phyloP scores from a whole-genome alignment of 1,284 basidiomycete genomes.

The Marasmius oreades region DNA sequence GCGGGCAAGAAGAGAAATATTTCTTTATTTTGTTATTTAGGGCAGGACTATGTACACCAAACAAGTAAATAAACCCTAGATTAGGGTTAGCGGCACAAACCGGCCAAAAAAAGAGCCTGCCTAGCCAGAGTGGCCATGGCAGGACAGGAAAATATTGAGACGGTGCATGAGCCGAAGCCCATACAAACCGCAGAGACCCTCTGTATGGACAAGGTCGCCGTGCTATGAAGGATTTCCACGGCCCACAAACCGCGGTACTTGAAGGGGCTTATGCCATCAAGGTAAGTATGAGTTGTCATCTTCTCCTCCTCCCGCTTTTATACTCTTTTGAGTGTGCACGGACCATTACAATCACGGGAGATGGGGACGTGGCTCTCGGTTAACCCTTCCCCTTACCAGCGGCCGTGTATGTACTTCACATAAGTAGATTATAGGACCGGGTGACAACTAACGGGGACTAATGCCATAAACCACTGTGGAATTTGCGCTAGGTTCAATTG shows the following conservation, averaged over 20 bases:
- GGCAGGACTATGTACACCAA: background rate
- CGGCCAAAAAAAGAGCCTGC: constrained; percentile 1
- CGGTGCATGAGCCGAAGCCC: constrained; percentile 46
- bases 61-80: background rate
- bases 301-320: background rate
- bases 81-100: background rate
- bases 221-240: constrained; percentile 41
- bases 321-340: background rate
- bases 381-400: no score
- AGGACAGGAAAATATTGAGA: constrained; percentile 51
- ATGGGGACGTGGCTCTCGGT: background rate
- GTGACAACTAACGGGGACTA: no score
- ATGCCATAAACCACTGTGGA: no score
- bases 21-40: background rate
- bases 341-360: background rate
- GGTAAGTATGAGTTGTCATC: constrained; percentile 1
- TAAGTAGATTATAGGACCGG: no score
- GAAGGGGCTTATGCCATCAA: constrained; percentile 6
- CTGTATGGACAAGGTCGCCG: constrained; percentile 26
- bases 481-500: no score
- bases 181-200: constrained; percentile 36
- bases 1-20: background rate
- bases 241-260: constrained; percentile 28
- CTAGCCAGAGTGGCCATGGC: constrained; percentile 33
- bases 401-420: no score